Evolutionary conservation across 2,329 filamentous ascomycete species (phyloP).

Genomic region (Sporothrix protearum): DNA sequence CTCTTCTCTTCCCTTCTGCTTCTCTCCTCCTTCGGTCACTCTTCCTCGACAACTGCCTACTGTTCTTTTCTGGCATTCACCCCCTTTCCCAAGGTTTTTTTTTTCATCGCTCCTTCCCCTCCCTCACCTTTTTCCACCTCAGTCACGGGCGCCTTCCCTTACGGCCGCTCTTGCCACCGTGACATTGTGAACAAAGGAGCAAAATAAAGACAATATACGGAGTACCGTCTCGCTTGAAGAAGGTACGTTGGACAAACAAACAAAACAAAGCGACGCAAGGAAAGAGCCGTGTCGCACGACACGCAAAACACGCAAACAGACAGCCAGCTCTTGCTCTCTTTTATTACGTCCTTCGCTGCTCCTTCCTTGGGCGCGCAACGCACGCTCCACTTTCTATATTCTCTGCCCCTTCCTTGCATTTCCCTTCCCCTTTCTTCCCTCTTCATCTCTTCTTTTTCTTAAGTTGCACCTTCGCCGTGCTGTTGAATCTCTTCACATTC

Average conservation of each 20-base stretch:
- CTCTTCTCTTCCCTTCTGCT: background rate
- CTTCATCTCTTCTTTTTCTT: background rate
- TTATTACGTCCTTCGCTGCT: background rate
- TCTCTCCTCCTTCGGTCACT: background rate
- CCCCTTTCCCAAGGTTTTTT: background rate
- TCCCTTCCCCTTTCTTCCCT: background rate
- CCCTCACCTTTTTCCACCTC: background rate
- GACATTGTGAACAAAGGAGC: slow-evolving; percentile 3
- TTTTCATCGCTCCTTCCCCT: slow-evolving; percentile 8
- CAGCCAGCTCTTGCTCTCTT: background rate
- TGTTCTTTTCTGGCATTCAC: background rate
- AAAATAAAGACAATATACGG: background rate
- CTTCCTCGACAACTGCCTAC: slow-evolving; percentile 5
- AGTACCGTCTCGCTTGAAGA: background rate
- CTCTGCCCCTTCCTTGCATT: background rate
- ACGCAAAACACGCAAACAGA: background rate
- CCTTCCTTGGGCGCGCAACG: background rate
- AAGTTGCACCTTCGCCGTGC: background rate
- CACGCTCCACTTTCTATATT: background rate
- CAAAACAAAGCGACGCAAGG: slow-evolving; percentile 17
- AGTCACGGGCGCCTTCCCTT: background rate
- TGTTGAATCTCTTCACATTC: background rate
- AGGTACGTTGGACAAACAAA: slow-evolving; percentile 14
- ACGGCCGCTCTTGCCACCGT: slow-evolving; percentile 14
- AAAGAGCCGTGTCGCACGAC: slow-evolving; percentile 1